Base-by-base conservation (phyloP, 805 yeast genomes). In the Sugiyamaella marilandica region DNA sequence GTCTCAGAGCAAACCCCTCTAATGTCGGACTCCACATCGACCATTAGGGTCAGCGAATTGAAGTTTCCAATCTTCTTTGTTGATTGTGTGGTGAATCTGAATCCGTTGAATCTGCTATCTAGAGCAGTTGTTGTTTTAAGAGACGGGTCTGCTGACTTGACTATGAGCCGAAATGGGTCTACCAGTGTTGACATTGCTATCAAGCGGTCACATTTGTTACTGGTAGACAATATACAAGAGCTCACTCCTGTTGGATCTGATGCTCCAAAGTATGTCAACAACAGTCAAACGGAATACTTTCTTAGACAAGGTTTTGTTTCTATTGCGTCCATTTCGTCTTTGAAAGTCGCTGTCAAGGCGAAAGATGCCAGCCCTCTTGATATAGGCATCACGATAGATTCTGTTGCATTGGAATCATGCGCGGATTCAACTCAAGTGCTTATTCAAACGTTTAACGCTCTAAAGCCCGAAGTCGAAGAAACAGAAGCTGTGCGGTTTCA, bases 381-480 rank as follows among this genome's bases (percentile, higher is more conserved):
- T 21, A 36, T 48, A 5, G n/a, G 29, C 19, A 24, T 47, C 11
- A 41, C 56, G 70, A 14, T 77, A 75, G 13, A 51, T 66, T 16
- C 67, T 11, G 54, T 46, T n/a, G 47, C 55, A 10, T 32, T 62
- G 43, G 57, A 58, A 16, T 50, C 61, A 51, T 90, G 97, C 70
- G 92, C 96, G 1, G 98, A 91, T 64, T 88, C 97, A 0, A 76
- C 83, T 0, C 85, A 87, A 61, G 80, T 92, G 10, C 66, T 91
- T 41, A 55, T 81, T 1, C 95, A 85, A 56, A 61, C 87, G 8
- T 57, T 84, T 9, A 82, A 80, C 54, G 96, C 89, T 61, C 71
- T 91, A 60, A 87, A 85, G 59, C 80, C 80, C 11, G 90, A 91
- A 0, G 67, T 87, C 1, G 82, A 85, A 55, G 53, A 53, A 37